Base-by-base conservation (phyloP, 2,329 filamentous ascomycete species). In the Paraphoma chrysanthemicola region DNA sequence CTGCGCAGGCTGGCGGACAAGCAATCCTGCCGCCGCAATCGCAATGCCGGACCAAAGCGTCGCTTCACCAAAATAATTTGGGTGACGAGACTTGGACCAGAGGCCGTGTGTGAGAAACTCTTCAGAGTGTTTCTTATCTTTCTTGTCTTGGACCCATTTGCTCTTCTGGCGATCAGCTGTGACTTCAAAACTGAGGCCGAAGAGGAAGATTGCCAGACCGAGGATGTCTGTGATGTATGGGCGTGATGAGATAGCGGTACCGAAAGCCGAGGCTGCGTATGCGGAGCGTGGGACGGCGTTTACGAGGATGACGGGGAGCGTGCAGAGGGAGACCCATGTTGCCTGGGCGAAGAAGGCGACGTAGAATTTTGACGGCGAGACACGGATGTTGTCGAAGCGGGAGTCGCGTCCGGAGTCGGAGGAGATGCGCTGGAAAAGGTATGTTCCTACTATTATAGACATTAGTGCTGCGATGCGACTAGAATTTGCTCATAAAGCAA, bases 41-140 rank as follows among this genome's bases (percentile, higher is more conserved):
- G 88, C 87, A 55, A 91, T 84, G 1, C 89, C 88, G 0, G 84
- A 86, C 89, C 88, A 91, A 31, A 91, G 78, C 10, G 86, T 88
- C 29, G 81, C 82, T 73, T 91, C 88, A n/a, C 88, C 89, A 70
- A 91, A 89, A 77, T 91, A 91, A 68, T 91, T 89, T 0, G 88
- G 88, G 73, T 89, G 86, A 57, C 86, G 77, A 46, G 81, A 85
- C 68, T 83, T 82, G 6, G 80, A 78, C 85, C 88, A 91, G 36
- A 91, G 67, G 0, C 88, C 88, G 1, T 78, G 73, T 0, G 87
- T 88, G 59, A 91, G 70, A 66, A 90, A 91, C 44, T 86, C 82
- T 73, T 91, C 88, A 23, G 84, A 83, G 58, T 91, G 89, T 66
- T 84, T 80, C 81, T 90, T 90, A 45, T 81, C 79, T 65, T 83